phyloP scores from a whole-genome alignment of 1,284 basidiomycete genomes.

The Mycena sp. region DNA sequence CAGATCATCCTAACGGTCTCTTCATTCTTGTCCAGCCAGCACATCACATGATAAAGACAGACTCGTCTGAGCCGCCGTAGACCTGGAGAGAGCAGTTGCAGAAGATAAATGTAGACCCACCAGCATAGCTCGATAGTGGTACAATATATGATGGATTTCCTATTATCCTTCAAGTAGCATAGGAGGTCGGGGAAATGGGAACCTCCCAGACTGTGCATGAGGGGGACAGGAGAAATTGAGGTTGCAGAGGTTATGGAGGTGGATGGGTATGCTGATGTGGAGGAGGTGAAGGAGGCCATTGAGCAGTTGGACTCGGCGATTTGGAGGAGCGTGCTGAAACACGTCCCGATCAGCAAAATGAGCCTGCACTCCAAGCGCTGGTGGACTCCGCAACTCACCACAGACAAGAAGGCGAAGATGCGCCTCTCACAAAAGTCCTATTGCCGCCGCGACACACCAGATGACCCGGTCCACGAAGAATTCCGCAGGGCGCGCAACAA shows the following conservation, averaged over 20 bases:
- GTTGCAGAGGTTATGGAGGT: not conserved
- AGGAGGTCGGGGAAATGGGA: slow-evolving; percentile 1
- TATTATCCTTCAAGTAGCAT: not conserved
- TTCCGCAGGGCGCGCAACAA: not conserved
- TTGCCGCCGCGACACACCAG: not conserved
- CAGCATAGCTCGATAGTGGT: slow-evolving; percentile 6
- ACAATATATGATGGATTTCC: slow-evolving; percentile 6
- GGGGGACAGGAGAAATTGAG: not conserved
- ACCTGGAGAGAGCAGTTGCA: not conserved
- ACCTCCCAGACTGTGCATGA: not conserved
- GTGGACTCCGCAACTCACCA: not conserved
- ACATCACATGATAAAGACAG: slow-evolving; percentile 7
- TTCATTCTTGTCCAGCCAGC: slow-evolving; percentile 1
- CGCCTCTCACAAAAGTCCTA: not conserved
- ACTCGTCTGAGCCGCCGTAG: not conserved
- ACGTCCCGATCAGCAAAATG: not conserved
- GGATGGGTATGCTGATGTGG: not conserved
- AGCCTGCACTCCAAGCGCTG: not conserved
- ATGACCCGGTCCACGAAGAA: not conserved
- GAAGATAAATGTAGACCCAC: slow-evolving; percentile 12
- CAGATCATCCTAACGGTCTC: not conserved
- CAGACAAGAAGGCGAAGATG: not conserved
- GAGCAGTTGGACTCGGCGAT: not conserved
- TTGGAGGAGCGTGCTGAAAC: not conserved
- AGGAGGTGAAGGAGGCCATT: not conserved